phyloP scores from a whole-genome alignment of 1,284 basidiomycete genomes.

The Tremellales sp. region DNA sequence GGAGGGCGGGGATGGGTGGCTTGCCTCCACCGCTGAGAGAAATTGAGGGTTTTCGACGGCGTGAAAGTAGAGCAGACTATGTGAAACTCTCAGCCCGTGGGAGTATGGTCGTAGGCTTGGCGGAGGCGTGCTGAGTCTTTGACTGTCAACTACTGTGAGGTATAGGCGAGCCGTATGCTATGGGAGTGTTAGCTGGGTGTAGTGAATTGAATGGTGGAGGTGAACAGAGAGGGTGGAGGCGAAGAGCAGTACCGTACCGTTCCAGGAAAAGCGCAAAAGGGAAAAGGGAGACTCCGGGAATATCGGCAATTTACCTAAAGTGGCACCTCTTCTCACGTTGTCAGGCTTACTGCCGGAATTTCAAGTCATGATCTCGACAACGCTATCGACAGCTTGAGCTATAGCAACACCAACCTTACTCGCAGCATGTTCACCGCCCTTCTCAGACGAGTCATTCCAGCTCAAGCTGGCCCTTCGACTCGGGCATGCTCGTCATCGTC shows the following conservation, averaged over 20 bases:
- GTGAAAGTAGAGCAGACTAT: too few species aligned
- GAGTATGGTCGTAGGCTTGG: too few species aligned
- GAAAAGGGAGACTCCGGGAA: background rate
- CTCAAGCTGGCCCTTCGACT: background rate
- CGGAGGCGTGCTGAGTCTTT: slow-evolving; percentile 1
- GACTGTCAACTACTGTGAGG: background rate
- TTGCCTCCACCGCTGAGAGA: slow-evolving; percentile 1
- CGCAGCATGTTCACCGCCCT: background rate
- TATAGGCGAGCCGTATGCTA: background rate
- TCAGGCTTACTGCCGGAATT: too few species aligned
- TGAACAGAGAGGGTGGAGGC: background rate
- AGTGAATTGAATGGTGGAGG: background rate
- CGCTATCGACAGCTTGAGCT: background rate
- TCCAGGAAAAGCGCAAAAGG: too few species aligned
- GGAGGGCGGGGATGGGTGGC: background rate
- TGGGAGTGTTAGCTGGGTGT: slow-evolving; percentile 1
- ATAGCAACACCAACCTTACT: background rate
- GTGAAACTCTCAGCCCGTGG: too few species aligned
- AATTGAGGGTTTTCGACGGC: background rate
- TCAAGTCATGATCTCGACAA: background rate
- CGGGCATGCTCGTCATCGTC: background rate
- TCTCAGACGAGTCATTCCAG: background rate
- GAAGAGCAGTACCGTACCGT: too few species aligned
- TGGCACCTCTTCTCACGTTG: too few species aligned
- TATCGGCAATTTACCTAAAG: background rate